Percentiles rank a stretch among this genome's conserved stretches.
phyloP scores from a whole-genome alignment of 2,329 filamentous ascomycete genomes.

The Parafenestella ontariensis region DNA sequence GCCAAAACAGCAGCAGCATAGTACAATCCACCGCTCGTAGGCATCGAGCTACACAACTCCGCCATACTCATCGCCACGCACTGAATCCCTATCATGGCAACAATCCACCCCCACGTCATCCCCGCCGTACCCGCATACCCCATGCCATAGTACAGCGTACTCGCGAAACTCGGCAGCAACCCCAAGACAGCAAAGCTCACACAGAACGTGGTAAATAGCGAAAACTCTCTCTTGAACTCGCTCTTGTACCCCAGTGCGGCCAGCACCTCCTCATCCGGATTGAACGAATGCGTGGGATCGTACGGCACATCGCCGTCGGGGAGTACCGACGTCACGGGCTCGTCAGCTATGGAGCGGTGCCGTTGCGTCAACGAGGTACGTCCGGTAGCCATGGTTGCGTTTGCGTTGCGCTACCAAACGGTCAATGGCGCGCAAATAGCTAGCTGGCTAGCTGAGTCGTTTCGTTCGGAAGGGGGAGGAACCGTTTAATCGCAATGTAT shows the following conservation, averaged over 20 bases:
- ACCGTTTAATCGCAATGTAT: neutral
- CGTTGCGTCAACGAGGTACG: slow-evolving; percentile 10
- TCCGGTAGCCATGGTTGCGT: slow-evolving; percentile 13
- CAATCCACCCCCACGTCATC: slow-evolving; percentile 77
- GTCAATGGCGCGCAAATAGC: neutral
- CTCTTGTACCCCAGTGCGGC: slow-evolving; percentile 69
- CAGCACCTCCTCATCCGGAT: slow-evolving; percentile 66
- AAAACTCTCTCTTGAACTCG: slow-evolving; percentile 74
- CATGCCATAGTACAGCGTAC: slow-evolving; percentile 74
- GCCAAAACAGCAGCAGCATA: slow-evolving; percentile 77
- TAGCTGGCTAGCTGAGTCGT: neutral
- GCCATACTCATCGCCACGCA: slow-evolving; percentile 71
- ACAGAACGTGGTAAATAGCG: slow-evolving; percentile 75
- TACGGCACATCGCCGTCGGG: slow-evolving; percentile 58
- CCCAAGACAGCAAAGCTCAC: slow-evolving; percentile 77
- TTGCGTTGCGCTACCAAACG: neutral
- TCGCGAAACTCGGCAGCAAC: slow-evolving; percentile 73
- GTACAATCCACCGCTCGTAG: slow-evolving; percentile 74
- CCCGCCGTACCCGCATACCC: slow-evolving; percentile 55
- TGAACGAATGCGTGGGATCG: slow-evolving; percentile 53
- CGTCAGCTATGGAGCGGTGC: slow-evolving; percentile 50
- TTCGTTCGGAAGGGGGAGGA: neutral
- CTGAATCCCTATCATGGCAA: slow-evolving; percentile 76
- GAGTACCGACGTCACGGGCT: slow-evolving; percentile 62
- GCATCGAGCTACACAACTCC: slow-evolving; percentile 76